A percentile compares a stretch with the other conserved stretches of the same genome.
These are phyloP conservation scores for Candida lessepsii DNA, from an alignment of 805 yeast genomes.

Conservation along the genomic window DNA sequence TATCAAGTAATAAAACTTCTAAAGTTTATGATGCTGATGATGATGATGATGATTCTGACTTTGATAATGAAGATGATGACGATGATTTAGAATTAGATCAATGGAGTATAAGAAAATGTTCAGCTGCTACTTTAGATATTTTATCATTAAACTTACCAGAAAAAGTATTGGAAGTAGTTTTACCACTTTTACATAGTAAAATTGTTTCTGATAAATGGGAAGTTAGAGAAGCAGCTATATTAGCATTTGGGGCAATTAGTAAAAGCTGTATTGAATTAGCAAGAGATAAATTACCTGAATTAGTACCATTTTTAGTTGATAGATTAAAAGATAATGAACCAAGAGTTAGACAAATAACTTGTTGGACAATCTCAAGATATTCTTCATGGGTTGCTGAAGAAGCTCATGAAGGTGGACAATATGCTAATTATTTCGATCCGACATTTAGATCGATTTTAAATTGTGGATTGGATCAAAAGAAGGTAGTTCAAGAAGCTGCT, in stretches of 20 bases:
- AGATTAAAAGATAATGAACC: constrained; percentile 73
- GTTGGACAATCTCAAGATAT: constrained; percentile 93
- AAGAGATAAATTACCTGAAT: constrained; percentile 67
- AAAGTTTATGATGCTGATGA: constrained; percentile 26
- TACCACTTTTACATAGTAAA: constrained; percentile 74
- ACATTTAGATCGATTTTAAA: constrained; percentile 73
- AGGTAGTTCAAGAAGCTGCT: constrained; percentile 94
- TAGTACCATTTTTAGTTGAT: constrained; percentile 83
- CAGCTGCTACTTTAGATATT: constrained; percentile 89
- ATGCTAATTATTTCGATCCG: constrained; percentile 67
- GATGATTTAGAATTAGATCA: constrained; percentile 70
- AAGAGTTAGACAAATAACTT: constrained; percentile 86
- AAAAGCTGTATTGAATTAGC: constrained; percentile 80
- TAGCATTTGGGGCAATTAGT: constrained; percentile 94
- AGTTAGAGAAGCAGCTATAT: constrained; percentile 85
- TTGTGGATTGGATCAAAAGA: constrained; percentile 78
- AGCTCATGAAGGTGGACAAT: constrained; percentile 59
- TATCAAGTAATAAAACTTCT: constrained; percentile 17
- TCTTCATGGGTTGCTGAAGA: constrained; percentile 78
- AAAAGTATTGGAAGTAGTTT: constrained; percentile 60
- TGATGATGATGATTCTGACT: constrained; percentile 25
- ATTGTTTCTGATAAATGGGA: constrained; percentile 79
- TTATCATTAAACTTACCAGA: constrained; percentile 68
- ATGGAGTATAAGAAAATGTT: constrained; percentile 91
- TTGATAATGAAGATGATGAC: constrained; percentile 51